These are phyloP conservation scores for Comarum palustre DNA, from an alignment of 306 rosid species.

Conservation along the genomic window DNA sequence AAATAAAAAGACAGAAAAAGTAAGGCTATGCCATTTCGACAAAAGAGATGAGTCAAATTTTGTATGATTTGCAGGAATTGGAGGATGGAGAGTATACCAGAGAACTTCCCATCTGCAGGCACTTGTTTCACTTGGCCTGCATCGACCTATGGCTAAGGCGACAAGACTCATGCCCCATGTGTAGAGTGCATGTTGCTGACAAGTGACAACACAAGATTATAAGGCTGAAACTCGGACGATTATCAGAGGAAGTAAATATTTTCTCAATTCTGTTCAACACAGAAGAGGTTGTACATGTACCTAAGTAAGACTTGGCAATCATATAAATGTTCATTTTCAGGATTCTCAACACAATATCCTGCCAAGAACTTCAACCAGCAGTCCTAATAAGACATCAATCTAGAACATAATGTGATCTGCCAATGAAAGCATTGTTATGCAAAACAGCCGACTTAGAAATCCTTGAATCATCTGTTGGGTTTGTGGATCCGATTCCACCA, in stretches of 20 bases:
- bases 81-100: conserved; percentile 40
- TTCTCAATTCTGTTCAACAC: not conserved
- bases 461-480: not conserved
- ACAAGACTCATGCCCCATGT: conserved; percentile 48
- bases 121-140: conserved; percentile 47
- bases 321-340: not conserved
- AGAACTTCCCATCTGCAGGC: conserved; percentile 47
- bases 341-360: not conserved
- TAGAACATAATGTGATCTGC: not conserved
- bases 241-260: not conserved
- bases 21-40: too few species aligned
- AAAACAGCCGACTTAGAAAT: not conserved
- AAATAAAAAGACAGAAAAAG: too few species aligned
- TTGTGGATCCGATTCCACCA: too few species aligned
- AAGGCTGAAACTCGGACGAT: not conserved
- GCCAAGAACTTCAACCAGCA: not conserved
- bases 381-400: not conserved
- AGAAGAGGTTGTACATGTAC: not conserved
- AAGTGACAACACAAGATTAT: not conserved
- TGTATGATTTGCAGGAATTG: conserved; percentile 31
- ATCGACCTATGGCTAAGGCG: conserved; percentile 45
- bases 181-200: conserved; percentile 30
- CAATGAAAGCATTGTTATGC: not conserved
- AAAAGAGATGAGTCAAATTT: not conserved
- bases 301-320: not conserved